A percentile compares a stretch with the other conserved stretches of the same genome.
phyloP scores from a whole-genome alignment of 352 stramenopile species.

The Blastocystis sp. region DNA sequence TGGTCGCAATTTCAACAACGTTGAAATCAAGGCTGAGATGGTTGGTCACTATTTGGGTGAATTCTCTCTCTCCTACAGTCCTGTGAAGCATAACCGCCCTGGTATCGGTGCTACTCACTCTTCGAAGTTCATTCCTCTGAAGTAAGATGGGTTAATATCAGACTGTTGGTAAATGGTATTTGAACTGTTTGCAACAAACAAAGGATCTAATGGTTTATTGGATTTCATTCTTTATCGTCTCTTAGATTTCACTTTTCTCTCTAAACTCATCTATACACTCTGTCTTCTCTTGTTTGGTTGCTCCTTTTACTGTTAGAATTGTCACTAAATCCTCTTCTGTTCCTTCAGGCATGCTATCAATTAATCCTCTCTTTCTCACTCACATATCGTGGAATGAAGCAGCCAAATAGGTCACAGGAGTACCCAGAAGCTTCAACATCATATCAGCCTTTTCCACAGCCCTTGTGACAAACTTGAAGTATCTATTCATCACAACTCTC shows the following conservation, averaged over 20 bases:
- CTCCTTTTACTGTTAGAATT: constrained; percentile 31
- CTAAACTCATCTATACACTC: constrained; percentile 43
- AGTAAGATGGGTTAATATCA: constrained; percentile 72
- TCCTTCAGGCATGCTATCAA: neutral
- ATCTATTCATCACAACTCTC: constrained; percentile 70
- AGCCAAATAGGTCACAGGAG: constrained; percentile 83
- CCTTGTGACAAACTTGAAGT: constrained; percentile 87
- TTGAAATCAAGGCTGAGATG: constrained; percentile 99
- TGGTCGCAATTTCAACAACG: constrained; percentile 96
- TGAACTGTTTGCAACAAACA: no score
- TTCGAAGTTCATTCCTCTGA: constrained; percentile 76
- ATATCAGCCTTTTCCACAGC: constrained; percentile 76
- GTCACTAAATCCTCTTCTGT: constrained; percentile 27
- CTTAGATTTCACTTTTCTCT: neutral
- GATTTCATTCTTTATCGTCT: no score
- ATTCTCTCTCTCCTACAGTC: constrained; percentile 93
- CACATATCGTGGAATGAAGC: constrained; percentile 81
- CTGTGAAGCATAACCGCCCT: constrained; percentile 91
- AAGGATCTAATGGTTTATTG: no score
- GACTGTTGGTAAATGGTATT: neutral
- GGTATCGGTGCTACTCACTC: constrained; percentile 90
- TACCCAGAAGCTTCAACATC: constrained; percentile 92
- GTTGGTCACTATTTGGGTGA: constrained; percentile 98
- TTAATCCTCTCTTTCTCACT: constrained; percentile 67
- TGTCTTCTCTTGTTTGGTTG: constrained; percentile 25